Evolutionary conservation across 1,139 yeast genomes (phyloP), one percentile per base, ranked within the genome.

Genomic region (Trichomonascaceae sp.): DNA sequence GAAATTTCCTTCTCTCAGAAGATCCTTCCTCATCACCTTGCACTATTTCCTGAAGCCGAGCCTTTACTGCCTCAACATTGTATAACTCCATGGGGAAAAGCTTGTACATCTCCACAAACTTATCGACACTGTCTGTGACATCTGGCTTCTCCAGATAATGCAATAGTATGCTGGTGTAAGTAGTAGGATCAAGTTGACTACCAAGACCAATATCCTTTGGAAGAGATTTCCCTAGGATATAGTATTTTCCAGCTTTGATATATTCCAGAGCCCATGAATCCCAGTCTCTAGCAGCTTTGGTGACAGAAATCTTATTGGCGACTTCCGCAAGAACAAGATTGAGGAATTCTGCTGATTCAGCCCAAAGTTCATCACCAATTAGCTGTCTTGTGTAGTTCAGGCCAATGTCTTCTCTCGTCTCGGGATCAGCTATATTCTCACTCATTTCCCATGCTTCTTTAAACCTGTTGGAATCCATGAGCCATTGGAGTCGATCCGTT

Each of bases 371-470:
- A 1, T 69, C 65, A 15, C 76, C 71, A 1, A 85, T 66, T 47
- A 84, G 75, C n/a, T 70, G 63, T 50, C 85, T 82, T 13, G 86
- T 79, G 68, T 87, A 83, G 51, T 75, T 75, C 3, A 82, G 66
- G 1, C 96, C 98, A 51, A 82, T 74, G 41, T 76, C 73, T 32
- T 85, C 69, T 50, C 93, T 70, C 56, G 81, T 80, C 2, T 68
- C 62, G 4, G 78, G 75, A 13, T 74, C 68, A 1, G 84, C 71
- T 55, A 87, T 72, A 61, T 77, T 80, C 49, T 76, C 79, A 55
- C 95, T 79, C 57, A 88, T 81, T 48, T 77, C 78, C 95, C 96
- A 90, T 0, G 96, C 96, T 48, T 83, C 83, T 27, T 75, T 71
- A 60, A 71, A 87, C 55, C 74, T 68, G 2, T 77, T 77, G 43